A percentile compares a stretch with the other conserved stretches of the same genome.
Conservation (phyloP, 2,329 filamentous ascomycete species). For the Sporothrix dimorphospora region DNA sequence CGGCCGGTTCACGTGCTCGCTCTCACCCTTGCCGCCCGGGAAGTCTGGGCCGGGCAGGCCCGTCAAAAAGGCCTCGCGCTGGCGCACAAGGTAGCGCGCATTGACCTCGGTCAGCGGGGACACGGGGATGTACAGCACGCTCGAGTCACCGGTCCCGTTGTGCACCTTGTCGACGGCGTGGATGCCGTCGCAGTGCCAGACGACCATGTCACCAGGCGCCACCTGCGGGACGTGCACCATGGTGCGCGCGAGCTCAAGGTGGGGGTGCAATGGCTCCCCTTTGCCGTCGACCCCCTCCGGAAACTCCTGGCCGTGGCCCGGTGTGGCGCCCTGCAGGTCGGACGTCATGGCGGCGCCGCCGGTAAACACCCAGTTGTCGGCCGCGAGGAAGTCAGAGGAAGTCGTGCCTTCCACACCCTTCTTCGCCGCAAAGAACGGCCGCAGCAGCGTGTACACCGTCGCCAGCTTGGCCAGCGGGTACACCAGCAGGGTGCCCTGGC, state of each 20-base stretch:
- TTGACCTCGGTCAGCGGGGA: slow-evolving; percentile 80
- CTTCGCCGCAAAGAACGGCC: slow-evolving; percentile 76
- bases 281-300: slow-evolving; percentile 50
- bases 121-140: slow-evolving; percentile 86
- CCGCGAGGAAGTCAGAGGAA: slow-evolving; percentile 48
- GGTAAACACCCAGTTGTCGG: slow-evolving; percentile 43
- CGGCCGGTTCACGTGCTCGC: slow-evolving; percentile 53
- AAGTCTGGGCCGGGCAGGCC: slow-evolving; percentile 73
- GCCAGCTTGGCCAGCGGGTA: slow-evolving; percentile 76
- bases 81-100: slow-evolving; percentile 68
- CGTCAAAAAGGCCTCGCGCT: slow-evolving; percentile 69
- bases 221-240: slow-evolving; percentile 75
- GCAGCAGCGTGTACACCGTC: slow-evolving; percentile 77
- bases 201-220: slow-evolving; percentile 73
- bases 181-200: slow-evolving; percentile 82
- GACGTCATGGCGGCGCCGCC: slow-evolving; percentile 36
- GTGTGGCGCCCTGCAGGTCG: slow-evolving; percentile 67
- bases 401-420: slow-evolving; percentile 29
- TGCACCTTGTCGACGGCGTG: slow-evolving; percentile 85
- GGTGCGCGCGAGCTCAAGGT: slow-evolving; percentile 65
- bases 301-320: slow-evolving; percentile 71
- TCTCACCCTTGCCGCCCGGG: slow-evolving; percentile 71
- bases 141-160: slow-evolving; percentile 70
- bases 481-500: slow-evolving; percentile 79
- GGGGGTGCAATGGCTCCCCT: slow-evolving; percentile 61